phyloP scores from a whole-genome alignment of 2,329 filamentous ascomycete species.

The Huntiella omanensis region DNA sequence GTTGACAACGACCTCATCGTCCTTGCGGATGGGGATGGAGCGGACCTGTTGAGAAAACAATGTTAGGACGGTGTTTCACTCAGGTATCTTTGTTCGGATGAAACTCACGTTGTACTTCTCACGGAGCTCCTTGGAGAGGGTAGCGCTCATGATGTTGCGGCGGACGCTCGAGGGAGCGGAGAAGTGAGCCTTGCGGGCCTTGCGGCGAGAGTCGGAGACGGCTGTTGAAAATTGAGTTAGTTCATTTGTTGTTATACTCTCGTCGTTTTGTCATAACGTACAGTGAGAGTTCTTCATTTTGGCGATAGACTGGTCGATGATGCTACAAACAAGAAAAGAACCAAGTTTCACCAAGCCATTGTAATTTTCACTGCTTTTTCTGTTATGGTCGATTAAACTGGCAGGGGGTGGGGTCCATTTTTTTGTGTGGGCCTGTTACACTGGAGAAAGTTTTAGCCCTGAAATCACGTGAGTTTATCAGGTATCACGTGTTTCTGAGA shows the following conservation, averaged over 20 bases:
- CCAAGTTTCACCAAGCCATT: constrained; percentile 2
- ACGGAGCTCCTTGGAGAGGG: constrained; percentile 88
- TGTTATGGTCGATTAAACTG: constrained; percentile 1
- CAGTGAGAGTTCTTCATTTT: constrained; percentile 11
- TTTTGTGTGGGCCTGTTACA: background rate
- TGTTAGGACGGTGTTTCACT: constrained; percentile 1
- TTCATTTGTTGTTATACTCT: background rate
- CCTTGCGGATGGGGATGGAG: constrained; percentile 92
- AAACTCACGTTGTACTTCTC: constrained; percentile 91
- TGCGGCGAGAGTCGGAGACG: constrained; percentile 70
- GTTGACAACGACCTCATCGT: constrained; percentile 84
- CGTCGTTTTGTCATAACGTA: background rate
- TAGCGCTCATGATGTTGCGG: constrained; percentile 92
- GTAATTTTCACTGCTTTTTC: constrained; percentile 3
- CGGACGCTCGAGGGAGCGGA: constrained; percentile 82
- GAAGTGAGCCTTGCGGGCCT: constrained; percentile 99
- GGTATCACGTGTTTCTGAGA: background rate
- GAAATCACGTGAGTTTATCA: constrained; percentile 1
- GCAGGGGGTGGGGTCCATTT: background rate
- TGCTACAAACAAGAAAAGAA: constrained; percentile 5
- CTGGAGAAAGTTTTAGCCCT: constrained; percentile 3
- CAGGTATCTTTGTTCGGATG: background rate
- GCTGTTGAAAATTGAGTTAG: constrained; percentile 20
- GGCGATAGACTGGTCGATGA: constrained; percentile 8
- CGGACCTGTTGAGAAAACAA: constrained; percentile 44